Percentiles rank a stretch among this genome's conserved stretches.
Evolutionary conservation across 495 filamentous ascomycete species (phyloP).

Genomic region (Aspergillus affinis): DNA sequence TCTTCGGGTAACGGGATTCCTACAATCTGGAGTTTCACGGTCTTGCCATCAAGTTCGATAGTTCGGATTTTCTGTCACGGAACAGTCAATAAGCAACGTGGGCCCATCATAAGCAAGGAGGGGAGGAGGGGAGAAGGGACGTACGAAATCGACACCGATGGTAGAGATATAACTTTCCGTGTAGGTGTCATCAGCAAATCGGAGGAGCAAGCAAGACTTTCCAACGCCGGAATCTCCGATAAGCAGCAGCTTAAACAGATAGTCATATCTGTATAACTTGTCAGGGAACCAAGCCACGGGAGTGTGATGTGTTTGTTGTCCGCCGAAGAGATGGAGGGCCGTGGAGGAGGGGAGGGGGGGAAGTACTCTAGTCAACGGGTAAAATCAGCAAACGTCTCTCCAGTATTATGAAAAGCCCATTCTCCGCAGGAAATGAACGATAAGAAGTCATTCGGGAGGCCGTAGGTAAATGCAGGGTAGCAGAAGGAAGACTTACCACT

Average conservation of each 20-base stretch:
- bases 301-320: conserved; percentile 7
- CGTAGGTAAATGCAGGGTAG: conserved; percentile 15
- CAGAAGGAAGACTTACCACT: conserved; percentile 68
- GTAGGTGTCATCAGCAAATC: conserved; percentile 99
- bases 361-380: conserved; percentile 24
- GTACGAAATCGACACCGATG: conserved; percentile 98
- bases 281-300: conserved; percentile 28
- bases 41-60: conserved; percentile 98
- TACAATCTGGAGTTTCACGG: conserved; percentile 99
- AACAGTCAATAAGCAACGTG: conserved; percentile 26
- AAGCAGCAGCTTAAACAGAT: conserved; percentile 99
- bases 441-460: conserved; percentile 1
- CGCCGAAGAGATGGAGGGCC: background rate
- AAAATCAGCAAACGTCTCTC: conserved; percentile 2
- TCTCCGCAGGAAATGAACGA: conserved; percentile 6
- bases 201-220: conserved; percentile 97
- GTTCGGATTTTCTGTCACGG: conserved; percentile 92
- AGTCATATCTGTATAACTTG: conserved; percentile 81
- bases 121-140: conserved; percentile 28
- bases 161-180: conserved; percentile 99
- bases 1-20: conserved; percentile 26
- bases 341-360: background rate
- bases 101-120: background rate
- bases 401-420: background rate
- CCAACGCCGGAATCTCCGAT: conserved; percentile 99